Base-by-base conservation (phyloP, 805 yeast genomes). In the Maudiozyma serrabonitensis region DNA sequence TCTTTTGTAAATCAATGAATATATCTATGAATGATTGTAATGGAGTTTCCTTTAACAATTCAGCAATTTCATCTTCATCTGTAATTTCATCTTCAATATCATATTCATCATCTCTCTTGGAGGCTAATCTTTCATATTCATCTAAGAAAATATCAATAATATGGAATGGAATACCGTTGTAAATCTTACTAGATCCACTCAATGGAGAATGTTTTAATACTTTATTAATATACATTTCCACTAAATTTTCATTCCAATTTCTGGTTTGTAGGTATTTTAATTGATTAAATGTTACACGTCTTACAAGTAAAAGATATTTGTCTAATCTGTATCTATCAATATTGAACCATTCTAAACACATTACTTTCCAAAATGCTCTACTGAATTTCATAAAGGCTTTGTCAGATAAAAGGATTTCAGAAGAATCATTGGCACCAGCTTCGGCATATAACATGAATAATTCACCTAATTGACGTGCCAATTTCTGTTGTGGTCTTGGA, bases 321-420 rank as follows among this genome's bases (percentile, higher is more conserved):
- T 93, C 96, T 48, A 90, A 64, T 69, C 99, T 80, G 79, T 73
- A 74, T 50, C 84, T 83, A 68, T 91, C 98, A 48, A 93, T 76
- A 7, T 74, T 72, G 47, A 79, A 75, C 98, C 98, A 93, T 66
- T 93, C 95, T 50, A 80, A 74, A 52, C 76, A 71, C 58, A 89
- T 77, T 16, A 91, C 77, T 26, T 68, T 69, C 96, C 96, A 93
- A 63, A 88, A 93, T 0, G 95, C 84, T 46, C 76, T 72, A 41
- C 79, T 72, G 62, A 89, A 88, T 59, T 48, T 70, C 55, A 62
- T 78, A 74, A 65, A 67, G 3, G 68, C 64, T 47, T 56, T 53
- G 50, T 65, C 68, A 47, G 62, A 56, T n/a, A 46, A 11, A 11
- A 56, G 52, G 19, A 62, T 45, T 41, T 52, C 54, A 15, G 46